phyloP scores from a whole-genome alignment of 805 yeast genomes.

The Candida pseudofarinosa region DNA sequence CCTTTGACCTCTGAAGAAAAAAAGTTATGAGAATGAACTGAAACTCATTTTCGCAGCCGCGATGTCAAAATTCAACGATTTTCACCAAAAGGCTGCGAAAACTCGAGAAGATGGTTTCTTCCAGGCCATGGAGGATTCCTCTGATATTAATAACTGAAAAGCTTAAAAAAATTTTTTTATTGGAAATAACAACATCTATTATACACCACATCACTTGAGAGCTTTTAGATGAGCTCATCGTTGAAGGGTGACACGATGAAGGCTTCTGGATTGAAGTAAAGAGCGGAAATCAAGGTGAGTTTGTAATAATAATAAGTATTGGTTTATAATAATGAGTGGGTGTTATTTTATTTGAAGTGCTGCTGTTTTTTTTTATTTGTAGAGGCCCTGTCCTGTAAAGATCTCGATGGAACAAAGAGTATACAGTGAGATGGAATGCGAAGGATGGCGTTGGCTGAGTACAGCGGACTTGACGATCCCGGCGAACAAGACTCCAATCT shows the following conservation, averaged over 20 bases:
- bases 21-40: not conserved
- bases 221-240: not conserved
- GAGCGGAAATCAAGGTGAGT: not conserved
- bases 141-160: no score
- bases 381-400: not conserved
- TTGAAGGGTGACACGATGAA: not conserved
- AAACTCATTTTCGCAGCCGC: not conserved
- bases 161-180: no score
- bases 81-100: not conserved
- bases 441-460: no score
- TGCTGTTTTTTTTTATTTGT: not conserved
- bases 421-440: no score
- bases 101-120: no score
- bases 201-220: not conserved
- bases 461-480: no score
- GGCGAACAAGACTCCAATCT: no score
- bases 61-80: not conserved
- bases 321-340: not conserved
- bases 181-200: not conserved
- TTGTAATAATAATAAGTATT: not conserved
- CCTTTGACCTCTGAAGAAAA: not conserved
- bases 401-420: not conserved
- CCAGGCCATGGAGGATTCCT: no score
- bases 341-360: not conserved
- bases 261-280: not conserved